phyloP scores from a whole-genome alignment of 305 asterid genomes.

The Rubia tinctorum region DNA sequence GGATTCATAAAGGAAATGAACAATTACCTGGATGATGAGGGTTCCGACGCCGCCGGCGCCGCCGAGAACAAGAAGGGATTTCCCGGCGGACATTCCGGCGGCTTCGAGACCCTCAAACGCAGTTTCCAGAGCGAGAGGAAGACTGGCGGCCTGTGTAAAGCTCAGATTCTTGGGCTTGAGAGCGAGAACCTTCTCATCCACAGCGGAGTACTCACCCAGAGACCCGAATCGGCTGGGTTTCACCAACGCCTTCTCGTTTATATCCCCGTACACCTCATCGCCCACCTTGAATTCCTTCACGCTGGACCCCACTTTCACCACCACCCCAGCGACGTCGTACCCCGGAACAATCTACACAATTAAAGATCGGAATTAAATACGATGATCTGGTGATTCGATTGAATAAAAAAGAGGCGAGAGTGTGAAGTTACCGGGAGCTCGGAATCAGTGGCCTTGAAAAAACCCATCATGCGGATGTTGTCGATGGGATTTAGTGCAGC shows the following conservation, averaged over 20 bases:
- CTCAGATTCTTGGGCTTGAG: constrained; percentile 62
- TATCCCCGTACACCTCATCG: constrained; percentile 77
- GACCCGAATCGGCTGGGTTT: constrained; percentile 73
- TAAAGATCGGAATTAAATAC: background rate
- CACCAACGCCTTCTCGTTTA: constrained; percentile 55
- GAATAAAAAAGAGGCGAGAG: background rate
- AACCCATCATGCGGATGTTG: constrained; percentile 59
- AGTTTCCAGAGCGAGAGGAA: constrained; percentile 80
- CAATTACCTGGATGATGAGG: constrained; percentile 58
- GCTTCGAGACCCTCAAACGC: constrained; percentile 75
- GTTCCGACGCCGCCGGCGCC: constrained; percentile 92
- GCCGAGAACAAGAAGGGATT: constrained; percentile 76
- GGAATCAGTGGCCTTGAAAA: constrained; percentile 69
- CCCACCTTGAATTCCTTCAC: constrained; percentile 70
- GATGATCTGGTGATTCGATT: background rate
- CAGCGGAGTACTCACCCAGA: constrained; percentile 73
- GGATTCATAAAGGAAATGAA: background rate
- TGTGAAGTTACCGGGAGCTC: constrained; percentile 58
- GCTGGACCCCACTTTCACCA: constrained; percentile 65
- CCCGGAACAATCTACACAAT: constrained; percentile 72
- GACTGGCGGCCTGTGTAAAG: constrained; percentile 64
- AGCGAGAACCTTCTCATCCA: constrained; percentile 69
- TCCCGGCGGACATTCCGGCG: constrained; percentile 57
- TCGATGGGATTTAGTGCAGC: constrained; percentile 92
- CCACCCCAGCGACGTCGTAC: constrained; percentile 82